Conservation (phyloP, 2,329 filamentous ascomycete genomes). For the Ilyonectria robusta region DNA sequence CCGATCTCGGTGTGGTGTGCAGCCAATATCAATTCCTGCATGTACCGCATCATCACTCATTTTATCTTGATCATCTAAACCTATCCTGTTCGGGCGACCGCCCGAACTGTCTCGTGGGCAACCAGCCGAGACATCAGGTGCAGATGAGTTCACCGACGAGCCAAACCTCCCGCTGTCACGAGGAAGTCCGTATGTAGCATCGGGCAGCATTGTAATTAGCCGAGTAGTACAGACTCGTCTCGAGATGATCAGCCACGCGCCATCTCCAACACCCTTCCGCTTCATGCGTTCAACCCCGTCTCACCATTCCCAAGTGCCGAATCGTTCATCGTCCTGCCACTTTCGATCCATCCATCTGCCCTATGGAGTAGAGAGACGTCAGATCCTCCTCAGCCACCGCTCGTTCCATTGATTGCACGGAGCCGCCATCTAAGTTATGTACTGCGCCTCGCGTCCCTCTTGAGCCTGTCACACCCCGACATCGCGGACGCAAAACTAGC, state of each 20-base stretch:
- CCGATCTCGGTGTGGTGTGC: background rate
- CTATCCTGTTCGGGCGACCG: background rate
- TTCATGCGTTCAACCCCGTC: background rate
- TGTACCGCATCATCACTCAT: background rate
- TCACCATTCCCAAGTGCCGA: constrained; percentile 19
- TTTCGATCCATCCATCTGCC: background rate
- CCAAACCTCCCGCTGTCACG: background rate
- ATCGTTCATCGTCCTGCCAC: background rate
- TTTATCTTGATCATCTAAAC: background rate
- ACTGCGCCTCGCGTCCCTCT: background rate
- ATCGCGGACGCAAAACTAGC: background rate
- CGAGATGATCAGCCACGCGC: background rate
- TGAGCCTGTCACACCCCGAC: background rate
- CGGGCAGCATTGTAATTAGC: background rate
- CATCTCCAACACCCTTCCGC: background rate
- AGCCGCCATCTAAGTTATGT: background rate
- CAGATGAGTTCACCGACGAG: background rate
- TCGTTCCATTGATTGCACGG: background rate
- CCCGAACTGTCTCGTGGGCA: background rate
- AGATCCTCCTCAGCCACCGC: constrained; percentile 1
- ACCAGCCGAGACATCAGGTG: background rate
- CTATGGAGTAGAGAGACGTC: background rate
- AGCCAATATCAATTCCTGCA: background rate
- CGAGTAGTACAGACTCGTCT: background rate
- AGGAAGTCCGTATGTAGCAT: background rate